Base-by-base conservation (phyloP, 305 asterid species). In the Galium porrigens region DNA sequence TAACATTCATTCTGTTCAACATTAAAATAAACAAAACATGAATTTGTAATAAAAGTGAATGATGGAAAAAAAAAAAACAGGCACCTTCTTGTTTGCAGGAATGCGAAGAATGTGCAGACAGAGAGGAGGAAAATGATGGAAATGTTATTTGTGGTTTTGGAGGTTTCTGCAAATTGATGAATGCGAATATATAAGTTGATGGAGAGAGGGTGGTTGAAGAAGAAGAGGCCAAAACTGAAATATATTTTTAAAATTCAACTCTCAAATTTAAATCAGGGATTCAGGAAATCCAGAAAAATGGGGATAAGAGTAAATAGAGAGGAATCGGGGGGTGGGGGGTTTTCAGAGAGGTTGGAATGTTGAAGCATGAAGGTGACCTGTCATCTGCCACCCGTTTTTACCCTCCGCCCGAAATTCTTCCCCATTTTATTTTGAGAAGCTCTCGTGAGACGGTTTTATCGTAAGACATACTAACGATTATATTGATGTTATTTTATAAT, bases 321-420 rank as follows among this genome's bases (percentile, higher is more conserved):
- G 64, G 22, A 72, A 17, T 41, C 1, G 30, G 30, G 72, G 80
- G 78, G 76, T 72, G 74, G 86, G 78, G 74, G 86, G 78, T 74
- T 49, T 53, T 76, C 44, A 56, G 48, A 73, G 86, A 81, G 78
- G 84, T 82, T 81, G 77, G 80, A 76, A 84, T 77, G 90, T 76
- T 77, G 78, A 81, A 75, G 75, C 71, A 75, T 74, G 96, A 86
- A 74, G 83, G 74, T 58, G 89, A 86, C 96, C 77, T 77, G 55
- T 81, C 79, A 83, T 76, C 90, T 78, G 76, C 87, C 84, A 59
- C 72, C 72, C 68, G 37, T 48, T 1, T 33, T 33, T 55, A 54
- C 63, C 79, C 68, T 75, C 79, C 79, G 84, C 82, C 79, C 73
- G 73, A 67, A 61, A 42, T 15, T 15, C 1, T n/a, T 29, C 44